phyloP scores from a whole-genome alignment of 2,329 filamentous ascomycete genomes.

The Teratosphaeria gauchensis region DNA sequence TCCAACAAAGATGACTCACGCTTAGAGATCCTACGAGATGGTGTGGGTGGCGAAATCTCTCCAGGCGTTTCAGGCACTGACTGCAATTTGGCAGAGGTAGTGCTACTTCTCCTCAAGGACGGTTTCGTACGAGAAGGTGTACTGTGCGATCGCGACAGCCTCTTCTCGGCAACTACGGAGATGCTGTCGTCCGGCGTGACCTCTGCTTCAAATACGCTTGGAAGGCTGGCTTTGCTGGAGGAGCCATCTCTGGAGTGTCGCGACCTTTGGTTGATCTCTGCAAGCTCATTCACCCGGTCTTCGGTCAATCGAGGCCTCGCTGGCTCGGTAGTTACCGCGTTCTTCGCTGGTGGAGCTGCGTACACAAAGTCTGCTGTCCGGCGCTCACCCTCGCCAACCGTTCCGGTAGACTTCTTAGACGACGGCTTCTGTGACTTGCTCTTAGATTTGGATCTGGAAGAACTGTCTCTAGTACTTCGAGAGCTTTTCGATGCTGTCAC shows the following conservation, averaged over 20 bases:
- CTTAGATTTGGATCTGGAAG: not conserved
- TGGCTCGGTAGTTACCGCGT: not conserved
- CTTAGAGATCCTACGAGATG: conserved; percentile 9
- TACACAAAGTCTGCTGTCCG: conserved; percentile 5
- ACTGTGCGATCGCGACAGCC: conserved; percentile 1
- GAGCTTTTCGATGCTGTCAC: not conserved
- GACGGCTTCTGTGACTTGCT: not conserved
- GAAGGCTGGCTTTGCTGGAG: not conserved
- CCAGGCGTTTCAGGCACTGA: conserved; percentile 14
- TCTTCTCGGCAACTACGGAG: conserved; percentile 10
- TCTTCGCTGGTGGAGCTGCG: not conserved
- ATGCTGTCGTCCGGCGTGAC: conserved; percentile 24
- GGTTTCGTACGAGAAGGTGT: conserved; percentile 4
- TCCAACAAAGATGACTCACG: conserved; percentile 19
- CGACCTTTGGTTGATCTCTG: not conserved
- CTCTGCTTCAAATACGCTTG: conserved; percentile 4
- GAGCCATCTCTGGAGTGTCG: conserved; percentile 6
- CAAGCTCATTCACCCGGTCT: not conserved
- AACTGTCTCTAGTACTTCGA: not conserved
- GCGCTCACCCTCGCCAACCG: not conserved
- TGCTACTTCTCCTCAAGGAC: conserved; percentile 11
- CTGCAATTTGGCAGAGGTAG: conserved; percentile 13
- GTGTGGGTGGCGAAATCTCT: conserved; percentile 11
- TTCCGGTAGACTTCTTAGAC: not conserved
- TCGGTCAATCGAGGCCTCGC: not conserved